phyloP scores from a whole-genome alignment of 148 eudicot species.

The Fallopia convolvulus region DNA sequence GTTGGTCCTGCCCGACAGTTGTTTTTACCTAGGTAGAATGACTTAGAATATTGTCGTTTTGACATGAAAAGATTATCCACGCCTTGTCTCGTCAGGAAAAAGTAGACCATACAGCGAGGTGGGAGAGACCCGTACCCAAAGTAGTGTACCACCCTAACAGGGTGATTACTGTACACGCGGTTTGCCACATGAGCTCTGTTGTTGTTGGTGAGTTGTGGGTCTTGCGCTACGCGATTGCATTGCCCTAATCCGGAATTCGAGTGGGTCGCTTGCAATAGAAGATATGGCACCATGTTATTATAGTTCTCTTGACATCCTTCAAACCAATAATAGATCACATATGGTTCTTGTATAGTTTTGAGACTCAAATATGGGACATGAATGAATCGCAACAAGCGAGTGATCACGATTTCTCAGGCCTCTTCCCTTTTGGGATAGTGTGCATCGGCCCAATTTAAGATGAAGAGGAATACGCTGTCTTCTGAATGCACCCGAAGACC shows the following conservation, averaged over 20 bases:
- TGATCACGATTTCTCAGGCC: slow-evolving; percentile 52
- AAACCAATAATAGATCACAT: too few relatives aligned
- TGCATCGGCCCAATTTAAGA: slow-evolving; percentile 60
- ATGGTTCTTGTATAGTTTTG: too few relatives aligned
- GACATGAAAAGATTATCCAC: not conserved
- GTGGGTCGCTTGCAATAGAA: not conserved
- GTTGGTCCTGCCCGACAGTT: too few relatives aligned
- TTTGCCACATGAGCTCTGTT: too few relatives aligned
- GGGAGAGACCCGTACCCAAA: not conserved
- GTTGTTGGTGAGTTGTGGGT: not conserved
- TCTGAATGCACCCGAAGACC: slow-evolving; percentile 62
- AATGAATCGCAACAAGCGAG: slow-evolving; percentile 53
- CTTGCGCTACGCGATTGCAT: not conserved
- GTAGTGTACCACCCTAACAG: not conserved
- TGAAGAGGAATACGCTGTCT: slow-evolving; percentile 69
- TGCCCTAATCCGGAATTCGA: not conserved
- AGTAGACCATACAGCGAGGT: not conserved
- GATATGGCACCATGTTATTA: too few relatives aligned
- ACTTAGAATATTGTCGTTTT: not conserved
- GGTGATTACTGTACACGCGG: not conserved
- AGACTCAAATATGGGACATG: slow-evolving; percentile 68
- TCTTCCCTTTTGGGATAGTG: slow-evolving; percentile 69
- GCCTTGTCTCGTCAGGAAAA: not conserved
- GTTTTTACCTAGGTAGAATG: not conserved
- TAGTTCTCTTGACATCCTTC: too few relatives aligned